Conservation (phyloP, 179 eudicot species). For the Camellia oleifera region DNA sequence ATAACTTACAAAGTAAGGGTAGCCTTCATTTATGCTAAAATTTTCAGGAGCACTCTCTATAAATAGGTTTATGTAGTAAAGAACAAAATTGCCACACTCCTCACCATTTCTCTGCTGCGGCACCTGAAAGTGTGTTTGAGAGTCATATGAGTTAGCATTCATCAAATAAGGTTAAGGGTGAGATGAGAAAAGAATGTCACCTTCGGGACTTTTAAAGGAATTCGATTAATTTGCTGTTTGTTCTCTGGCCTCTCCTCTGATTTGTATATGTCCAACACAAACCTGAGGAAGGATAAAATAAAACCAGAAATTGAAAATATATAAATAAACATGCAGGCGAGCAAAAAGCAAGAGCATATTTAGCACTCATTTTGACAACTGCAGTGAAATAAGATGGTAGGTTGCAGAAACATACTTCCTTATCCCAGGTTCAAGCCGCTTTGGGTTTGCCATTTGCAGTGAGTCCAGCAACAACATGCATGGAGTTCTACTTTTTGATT, state of each 20-base stretch:
- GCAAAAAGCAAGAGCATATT: not conserved
- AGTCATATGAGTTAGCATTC: not conserved
- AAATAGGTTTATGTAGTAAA: slow-evolving; percentile 53
- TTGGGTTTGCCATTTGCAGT: slow-evolving; percentile 39
- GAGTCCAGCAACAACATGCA: slow-evolving; percentile 87
- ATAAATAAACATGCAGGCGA: not conserved
- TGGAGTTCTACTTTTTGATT: slow-evolving; percentile 43
- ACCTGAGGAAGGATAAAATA: slow-evolving; percentile 37
- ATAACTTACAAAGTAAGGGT: slow-evolving; percentile 61
- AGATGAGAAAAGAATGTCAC: slow-evolving; percentile 18
- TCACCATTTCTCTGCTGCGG: slow-evolving; percentile 65
- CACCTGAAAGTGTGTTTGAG: slow-evolving; percentile 44
- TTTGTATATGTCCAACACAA: slow-evolving; percentile 53
- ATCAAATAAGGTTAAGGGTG: not conserved
- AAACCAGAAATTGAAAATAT: not conserved
- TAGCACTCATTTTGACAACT: not conserved
- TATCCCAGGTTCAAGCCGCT: slow-evolving; percentile 45
- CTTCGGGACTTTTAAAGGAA: slow-evolving; percentile 64
- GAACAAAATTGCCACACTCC: slow-evolving; percentile 75
- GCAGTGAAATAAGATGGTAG: not conserved
- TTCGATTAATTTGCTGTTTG: slow-evolving; percentile 31
- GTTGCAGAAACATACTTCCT: slow-evolving; percentile 49
- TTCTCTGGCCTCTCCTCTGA: slow-evolving; percentile 47
- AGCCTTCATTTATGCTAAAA: slow-evolving; percentile 49
- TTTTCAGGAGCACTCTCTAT: slow-evolving; percentile 57